phyloP scores from a whole-genome alignment of 148 eudicot genomes.

The Pouteria glomerata region DNA sequence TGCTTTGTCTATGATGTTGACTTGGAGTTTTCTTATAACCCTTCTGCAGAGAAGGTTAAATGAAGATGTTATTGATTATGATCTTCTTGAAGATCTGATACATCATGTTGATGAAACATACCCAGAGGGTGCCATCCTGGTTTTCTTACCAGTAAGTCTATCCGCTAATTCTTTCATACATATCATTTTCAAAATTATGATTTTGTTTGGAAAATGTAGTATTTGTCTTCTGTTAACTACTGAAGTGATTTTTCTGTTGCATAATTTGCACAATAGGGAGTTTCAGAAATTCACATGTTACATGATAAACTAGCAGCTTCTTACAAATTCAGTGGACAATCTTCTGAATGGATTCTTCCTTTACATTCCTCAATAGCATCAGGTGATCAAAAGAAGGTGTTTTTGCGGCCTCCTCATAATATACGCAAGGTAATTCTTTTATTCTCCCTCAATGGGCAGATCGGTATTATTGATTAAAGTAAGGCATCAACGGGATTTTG shows the following conservation, averaged over 20 bases:
- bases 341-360: slow-evolving; percentile 92
- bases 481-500: no score
- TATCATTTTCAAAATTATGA: neutral
- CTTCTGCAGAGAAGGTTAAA: slow-evolving; percentile 67
- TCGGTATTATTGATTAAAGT: no score
- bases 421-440: slow-evolving; percentile 90
- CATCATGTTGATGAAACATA: slow-evolving; percentile 79
- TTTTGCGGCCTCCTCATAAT: slow-evolving; percentile 60
- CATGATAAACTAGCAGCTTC: slow-evolving; percentile 77
- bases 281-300: slow-evolving; percentile 71
- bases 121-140: slow-evolving; percentile 83
- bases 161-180: neutral
- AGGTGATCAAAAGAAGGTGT: slow-evolving; percentile 84
- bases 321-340: slow-evolving; percentile 68
- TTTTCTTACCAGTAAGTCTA: slow-evolving; percentile 79
- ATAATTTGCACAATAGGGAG: slow-evolving; percentile 49
- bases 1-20: neutral
- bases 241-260: slow-evolving; percentile 2
- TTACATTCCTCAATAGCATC: slow-evolving; percentile 90
- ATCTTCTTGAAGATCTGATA: slow-evolving; percentile 93
- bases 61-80: slow-evolving; percentile 95
- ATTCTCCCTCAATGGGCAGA: no score
- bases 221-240: neutral
- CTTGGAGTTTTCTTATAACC: slow-evolving; percentile 7
- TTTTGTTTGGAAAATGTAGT: neutral